Percentiles rank a stretch among this genome's conserved stretches.
phyloP scores from a whole-genome alignment of 177 flowering plant species.

The Vitis hybrid region DNA sequence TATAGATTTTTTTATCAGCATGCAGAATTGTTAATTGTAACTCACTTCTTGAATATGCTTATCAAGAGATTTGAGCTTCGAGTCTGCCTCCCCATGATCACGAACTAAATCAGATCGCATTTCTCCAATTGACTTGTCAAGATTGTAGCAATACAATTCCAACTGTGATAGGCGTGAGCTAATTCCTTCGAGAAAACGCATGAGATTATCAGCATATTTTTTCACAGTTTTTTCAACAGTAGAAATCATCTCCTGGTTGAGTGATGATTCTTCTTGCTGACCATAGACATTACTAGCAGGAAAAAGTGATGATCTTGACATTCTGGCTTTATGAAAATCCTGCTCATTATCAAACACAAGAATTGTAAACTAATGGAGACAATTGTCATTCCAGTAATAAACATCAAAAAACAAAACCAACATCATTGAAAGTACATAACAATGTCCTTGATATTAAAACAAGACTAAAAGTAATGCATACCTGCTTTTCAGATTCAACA shows the following conservation, averaged over 20 bases:
- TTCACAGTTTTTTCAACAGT: slow-evolving; percentile 86
- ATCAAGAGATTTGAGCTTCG: slow-evolving; percentile 81
- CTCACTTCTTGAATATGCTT: slow-evolving; percentile 94
- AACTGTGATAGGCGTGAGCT: slow-evolving; percentile 89
- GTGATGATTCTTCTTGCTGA: slow-evolving; percentile 69
- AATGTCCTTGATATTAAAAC: background rate
- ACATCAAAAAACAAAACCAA: background rate
- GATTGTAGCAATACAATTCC: slow-evolving; percentile 87
- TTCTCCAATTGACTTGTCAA: slow-evolving; percentile 88
- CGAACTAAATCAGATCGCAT: slow-evolving; percentile 75
- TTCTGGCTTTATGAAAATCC: slow-evolving; percentile 77
- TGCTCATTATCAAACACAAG: slow-evolving; percentile 24
- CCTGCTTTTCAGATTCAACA: too few species aligned
- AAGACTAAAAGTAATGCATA: background rate
- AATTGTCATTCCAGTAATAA: background rate
- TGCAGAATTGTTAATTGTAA: background rate
- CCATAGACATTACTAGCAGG: slow-evolving; percentile 40
- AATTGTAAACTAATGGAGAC: background rate
- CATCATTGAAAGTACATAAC: background rate
- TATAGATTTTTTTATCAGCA: background rate
- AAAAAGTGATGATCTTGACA: slow-evolving; percentile 48
- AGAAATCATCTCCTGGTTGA: slow-evolving; percentile 50
- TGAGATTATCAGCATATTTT: slow-evolving; percentile 77
- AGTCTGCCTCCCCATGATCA: slow-evolving; percentile 73
- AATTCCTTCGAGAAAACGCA: slow-evolving; percentile 91